Conservation (phyloP, 345 rosid genomes). For the Populus euphratica region DNA sequence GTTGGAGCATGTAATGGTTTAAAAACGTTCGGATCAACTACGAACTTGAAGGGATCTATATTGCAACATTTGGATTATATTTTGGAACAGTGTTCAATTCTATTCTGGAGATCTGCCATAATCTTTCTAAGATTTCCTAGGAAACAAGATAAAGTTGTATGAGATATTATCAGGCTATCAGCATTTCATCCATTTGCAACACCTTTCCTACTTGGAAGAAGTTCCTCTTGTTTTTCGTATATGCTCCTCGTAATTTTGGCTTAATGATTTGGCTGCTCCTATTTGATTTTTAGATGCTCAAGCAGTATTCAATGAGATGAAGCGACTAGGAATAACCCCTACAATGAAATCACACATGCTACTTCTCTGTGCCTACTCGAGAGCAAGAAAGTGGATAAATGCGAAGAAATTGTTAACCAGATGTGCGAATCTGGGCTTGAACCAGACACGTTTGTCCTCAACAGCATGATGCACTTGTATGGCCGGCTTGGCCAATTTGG, state of each 20-base stretch:
- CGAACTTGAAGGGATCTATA: too few species aligned
- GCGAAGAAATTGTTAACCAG: slow-evolving; percentile 65
- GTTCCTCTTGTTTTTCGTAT: too few species aligned
- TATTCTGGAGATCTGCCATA: too few species aligned
- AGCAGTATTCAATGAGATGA: slow-evolving; percentile 77
- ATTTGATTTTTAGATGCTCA: slow-evolving; percentile 54
- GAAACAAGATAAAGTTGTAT: too few species aligned
- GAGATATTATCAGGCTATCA: too few species aligned
- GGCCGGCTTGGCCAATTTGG: slow-evolving; percentile 69
- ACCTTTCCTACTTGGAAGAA: too few species aligned
- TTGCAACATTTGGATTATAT: too few species aligned
- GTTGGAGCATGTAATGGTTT: too few species aligned
- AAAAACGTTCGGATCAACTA: too few species aligned
- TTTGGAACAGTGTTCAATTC: too few species aligned
- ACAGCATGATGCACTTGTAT: slow-evolving; percentile 79
- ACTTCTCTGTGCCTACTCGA: slow-evolving; percentile 77
- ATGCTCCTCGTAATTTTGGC: background rate
- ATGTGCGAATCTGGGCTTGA: slow-evolving; percentile 70
- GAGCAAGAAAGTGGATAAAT: slow-evolving; percentile 59
- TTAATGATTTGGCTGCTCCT: background rate
- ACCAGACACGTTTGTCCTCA: slow-evolving; percentile 76
- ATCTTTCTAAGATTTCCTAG: too few species aligned
- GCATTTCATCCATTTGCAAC: too few species aligned
- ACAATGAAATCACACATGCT: slow-evolving; percentile 97
- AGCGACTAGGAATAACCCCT: slow-evolving; percentile 64